Evolutionary conservation across 2,329 filamentous ascomycete genomes (phyloP), one percentile per base, ranked within the genome.

Genomic region (Cadophora sp.): DNA sequence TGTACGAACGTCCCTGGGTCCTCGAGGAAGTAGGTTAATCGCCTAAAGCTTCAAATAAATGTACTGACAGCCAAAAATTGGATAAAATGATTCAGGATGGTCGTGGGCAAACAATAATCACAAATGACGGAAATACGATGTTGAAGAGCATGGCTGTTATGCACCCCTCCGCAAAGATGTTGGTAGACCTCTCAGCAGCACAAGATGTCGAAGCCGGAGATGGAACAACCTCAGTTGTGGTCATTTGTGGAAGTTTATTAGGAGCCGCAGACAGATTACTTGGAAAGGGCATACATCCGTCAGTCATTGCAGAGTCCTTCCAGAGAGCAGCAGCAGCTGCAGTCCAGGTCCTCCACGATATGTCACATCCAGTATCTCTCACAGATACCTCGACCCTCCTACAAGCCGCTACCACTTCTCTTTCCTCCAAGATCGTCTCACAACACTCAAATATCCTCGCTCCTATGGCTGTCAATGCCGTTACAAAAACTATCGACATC

Each of bases 41-140:
- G 1, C n/a, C n/a, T 50, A 43, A 9, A 53, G n/a, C 46, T 53
- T 29, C 40, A 9, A 51, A 37, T 16, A 61, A 50, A n/a, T 43
- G 8, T 64, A 48, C 69, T 71, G 29, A 73, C 55, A 46, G 14
- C 14, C 31, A 31, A 12, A 26, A 31, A 71, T 65, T 77, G 75
- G 77, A 78, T 63, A 78, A 78, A 65, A 79, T 79, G 77, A 98
- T 99, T 77, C 92, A 97, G 85, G 92, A 67, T 27, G 72, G 71
- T 12, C 66, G 67, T 55, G 96, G 95, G 83, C 93, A 97, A 82
- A 97, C 94, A 68, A 96, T 98, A 81, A 99, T 99, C 83, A 99
- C 96, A 78, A 99, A 99, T 85, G 96, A 99, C 83, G 96, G 96
- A 80, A 97, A 97, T 84, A 99, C 96, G 67, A 99, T 99, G 95